phyloP scores from a whole-genome alignment of 495 filamentous ascomycete genomes.

The Penicillium malachiteum region DNA sequence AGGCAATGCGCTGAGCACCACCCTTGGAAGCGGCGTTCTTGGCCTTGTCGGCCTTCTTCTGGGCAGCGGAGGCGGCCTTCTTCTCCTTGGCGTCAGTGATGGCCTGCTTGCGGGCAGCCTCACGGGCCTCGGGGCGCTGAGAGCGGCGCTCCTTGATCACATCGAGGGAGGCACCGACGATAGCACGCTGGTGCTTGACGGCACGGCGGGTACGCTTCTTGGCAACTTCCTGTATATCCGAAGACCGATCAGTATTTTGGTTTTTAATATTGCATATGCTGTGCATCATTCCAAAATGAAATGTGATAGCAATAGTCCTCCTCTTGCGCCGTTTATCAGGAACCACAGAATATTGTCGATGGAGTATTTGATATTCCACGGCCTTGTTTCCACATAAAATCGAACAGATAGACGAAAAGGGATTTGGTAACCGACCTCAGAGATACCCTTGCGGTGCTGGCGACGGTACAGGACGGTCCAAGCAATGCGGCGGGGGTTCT shows the following conservation, averaged over 20 bases:
- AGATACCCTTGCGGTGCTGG: slow-evolving; percentile 99
- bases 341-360: neutral
- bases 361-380: too few relatives aligned
- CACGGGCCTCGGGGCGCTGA: slow-evolving; percentile 89
- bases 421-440: slow-evolving; percentile 76
- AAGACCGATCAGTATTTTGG: slow-evolving; percentile 42
- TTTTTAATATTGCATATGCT: neutral
- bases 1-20: slow-evolving; percentile 71
- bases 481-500: slow-evolving; percentile 98
- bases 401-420: slow-evolving; percentile 20
- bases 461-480: slow-evolving; percentile 98
- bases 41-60: slow-evolving; percentile 99
- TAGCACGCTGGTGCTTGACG: slow-evolving; percentile 97
- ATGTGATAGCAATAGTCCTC: slow-evolving; percentile 6
- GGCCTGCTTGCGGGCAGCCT: slow-evolving; percentile 84
- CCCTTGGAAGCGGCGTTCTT: slow-evolving; percentile 79
- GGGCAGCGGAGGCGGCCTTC: slow-evolving; percentile 78
- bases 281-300: neutral
- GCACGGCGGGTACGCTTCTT: slow-evolving; percentile 99
- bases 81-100: slow-evolving; percentile 98
- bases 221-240: slow-evolving; percentile 79
- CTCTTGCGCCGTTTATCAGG: slow-evolving; percentile 19
- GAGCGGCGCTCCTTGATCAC: slow-evolving; percentile 98
- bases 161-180: slow-evolving; percentile 98
- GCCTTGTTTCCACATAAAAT: neutral